These are phyloP conservation scores for Sisymbrium altissimum DNA, from an alignment of 345 rosid species.

Conservation along the genomic window DNA sequence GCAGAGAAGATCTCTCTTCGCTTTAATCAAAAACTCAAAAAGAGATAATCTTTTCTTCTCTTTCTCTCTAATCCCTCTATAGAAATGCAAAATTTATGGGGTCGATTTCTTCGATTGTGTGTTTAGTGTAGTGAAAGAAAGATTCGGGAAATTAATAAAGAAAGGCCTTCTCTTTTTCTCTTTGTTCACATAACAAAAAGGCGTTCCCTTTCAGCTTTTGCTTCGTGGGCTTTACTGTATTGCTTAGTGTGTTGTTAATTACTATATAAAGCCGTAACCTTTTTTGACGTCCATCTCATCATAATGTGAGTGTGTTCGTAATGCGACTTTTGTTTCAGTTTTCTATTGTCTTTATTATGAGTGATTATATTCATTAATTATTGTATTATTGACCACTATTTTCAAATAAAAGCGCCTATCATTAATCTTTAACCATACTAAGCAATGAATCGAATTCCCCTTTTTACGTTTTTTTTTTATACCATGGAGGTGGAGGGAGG, in stretches of 20 bases:
- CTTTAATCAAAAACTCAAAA: background rate
- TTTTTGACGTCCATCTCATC: constrained; percentile 23
- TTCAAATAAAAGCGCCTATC: constrained; percentile 13
- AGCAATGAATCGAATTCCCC: constrained; percentile 9
- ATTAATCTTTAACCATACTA: background rate
- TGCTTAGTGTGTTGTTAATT: background rate
- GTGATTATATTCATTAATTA: background rate
- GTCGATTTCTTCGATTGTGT: constrained; percentile 23
- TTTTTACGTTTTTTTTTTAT: constrained; percentile 16
- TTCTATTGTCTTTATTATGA: background rate
- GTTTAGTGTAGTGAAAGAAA: background rate
- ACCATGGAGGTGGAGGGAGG: too few species aligned
- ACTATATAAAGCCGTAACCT: constrained; percentile 15
- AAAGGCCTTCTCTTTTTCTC: too few species aligned
- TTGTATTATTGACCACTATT: background rate
- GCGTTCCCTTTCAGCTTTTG: background rate
- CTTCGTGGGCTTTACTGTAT: constrained; percentile 11
- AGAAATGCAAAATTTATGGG: constrained; percentile 13
- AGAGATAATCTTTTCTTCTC: constrained; percentile 25
- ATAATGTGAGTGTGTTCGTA: background rate
- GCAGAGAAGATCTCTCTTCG: constrained; percentile 21
- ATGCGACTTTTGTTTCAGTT: background rate
- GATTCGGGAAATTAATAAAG: constrained; percentile 12
- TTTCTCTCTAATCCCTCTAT: constrained; percentile 20
- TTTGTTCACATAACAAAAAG: too few species aligned